Percentiles rank a stretch among this genome's conserved stretches.
Conservation (phyloP, 768 basidiomycete genomes). For the Termitomyces sp. region DNA sequence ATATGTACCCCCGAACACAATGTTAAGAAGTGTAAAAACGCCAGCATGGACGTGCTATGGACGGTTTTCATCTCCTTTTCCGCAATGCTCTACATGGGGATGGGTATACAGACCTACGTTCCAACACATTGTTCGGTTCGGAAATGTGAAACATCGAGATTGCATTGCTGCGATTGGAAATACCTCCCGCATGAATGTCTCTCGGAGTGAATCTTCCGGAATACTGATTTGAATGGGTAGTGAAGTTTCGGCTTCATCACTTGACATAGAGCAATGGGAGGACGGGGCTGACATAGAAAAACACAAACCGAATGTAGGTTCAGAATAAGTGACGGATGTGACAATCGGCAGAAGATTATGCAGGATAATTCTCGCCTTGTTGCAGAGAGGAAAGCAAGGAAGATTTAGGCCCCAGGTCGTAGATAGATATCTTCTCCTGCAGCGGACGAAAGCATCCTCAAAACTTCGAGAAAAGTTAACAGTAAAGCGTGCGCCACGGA, state of each 20-base stretch:
- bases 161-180: not conserved
- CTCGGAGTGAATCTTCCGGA: not conserved
- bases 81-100: not conserved
- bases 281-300: not conserved
- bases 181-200: not conserved
- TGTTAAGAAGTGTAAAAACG: not conserved
- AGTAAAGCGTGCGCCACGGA: not conserved
- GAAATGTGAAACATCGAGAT: not conserved
- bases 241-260: not conserved
- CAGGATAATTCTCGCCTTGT: not conserved
- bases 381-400: not conserved
- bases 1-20: not conserved
- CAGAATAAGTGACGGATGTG: not conserved
- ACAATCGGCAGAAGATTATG: not conserved
- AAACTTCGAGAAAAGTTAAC: not conserved
- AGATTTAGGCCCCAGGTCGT: no score
- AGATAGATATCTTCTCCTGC: not conserved
- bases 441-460: no score
- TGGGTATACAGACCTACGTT: not conserved
- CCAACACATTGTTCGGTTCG: no score
- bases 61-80: not conserved
- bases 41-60: not conserved
- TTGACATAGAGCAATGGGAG: not conserved
- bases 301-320: not conserved
- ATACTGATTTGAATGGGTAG: not conserved